Percentiles rank a stretch among this genome's conserved stretches.
Conservation (phyloP, 78 protist genomes). For the Guillardia theta region DNA sequence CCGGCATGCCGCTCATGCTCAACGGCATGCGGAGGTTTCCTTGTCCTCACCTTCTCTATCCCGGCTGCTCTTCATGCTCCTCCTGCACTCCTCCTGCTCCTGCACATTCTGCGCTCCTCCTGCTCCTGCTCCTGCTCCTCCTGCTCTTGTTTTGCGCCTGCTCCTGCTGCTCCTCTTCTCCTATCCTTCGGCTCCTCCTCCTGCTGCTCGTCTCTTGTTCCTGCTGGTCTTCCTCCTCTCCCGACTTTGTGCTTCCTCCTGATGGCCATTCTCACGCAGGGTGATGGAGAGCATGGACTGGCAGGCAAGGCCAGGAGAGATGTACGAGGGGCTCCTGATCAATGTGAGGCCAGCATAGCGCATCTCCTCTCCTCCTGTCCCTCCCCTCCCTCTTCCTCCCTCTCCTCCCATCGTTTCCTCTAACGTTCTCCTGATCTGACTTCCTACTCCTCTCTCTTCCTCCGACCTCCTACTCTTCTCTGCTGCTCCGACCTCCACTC, state of each 20-base stretch:
- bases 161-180: no score
- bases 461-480: no score
- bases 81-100: no score
- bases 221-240: neutral
- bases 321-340: neutral
- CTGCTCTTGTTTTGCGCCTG: no score
- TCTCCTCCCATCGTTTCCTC: neutral
- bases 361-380: neutral
- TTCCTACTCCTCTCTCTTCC: no score
- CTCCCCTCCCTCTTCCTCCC: neutral
- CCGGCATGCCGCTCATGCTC: slow-evolving; percentile 30
- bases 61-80: no score
- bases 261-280: neutral
- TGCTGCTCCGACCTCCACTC: no score
- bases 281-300: slow-evolving; percentile 29
- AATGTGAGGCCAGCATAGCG: neutral
- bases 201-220: neutral
- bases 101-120: no score
- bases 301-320: neutral
- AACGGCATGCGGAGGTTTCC: neutral
- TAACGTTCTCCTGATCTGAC: neutral
- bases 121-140: no score
- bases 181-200: neutral
- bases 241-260: neutral
- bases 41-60: no score